Base-by-base conservation (phyloP, 495 filamentous ascomycete genomes). In the Echria macrotheca region DNA sequence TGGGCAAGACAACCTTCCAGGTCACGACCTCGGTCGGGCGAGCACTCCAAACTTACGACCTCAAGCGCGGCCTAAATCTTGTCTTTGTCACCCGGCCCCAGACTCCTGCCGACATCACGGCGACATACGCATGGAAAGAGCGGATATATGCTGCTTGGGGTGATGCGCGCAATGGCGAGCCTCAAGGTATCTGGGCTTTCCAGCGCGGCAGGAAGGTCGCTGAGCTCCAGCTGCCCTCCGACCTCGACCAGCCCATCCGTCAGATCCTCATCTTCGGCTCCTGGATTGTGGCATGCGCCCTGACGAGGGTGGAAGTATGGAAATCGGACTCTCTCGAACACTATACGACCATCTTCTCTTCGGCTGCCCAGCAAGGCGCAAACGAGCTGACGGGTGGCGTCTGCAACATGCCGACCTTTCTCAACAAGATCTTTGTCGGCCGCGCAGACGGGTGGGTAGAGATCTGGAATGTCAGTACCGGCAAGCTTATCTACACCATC, bases 381-480 rank as follows among this genome's bases (percentile, higher is more conserved):
- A 77, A 74, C 50, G 70, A 83, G 51, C 75, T 93, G 18, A 86
- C 84, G 0, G 84, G 86, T 6, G 75, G 81, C 25, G 74, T 95
- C 38, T 81, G 76, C 60, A 91, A 78, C 59, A 86, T 95, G 84
- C 88, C 90, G 11, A 96, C 91, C 1, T 97, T 85, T 66, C 69
- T 97, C 19, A 99, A 97, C 73, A 99, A 99, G 67, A 75, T 99
- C 23, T 87, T 97, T 46, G 84, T 86, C 26, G 93, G 89, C 4
- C 81, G 87, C 50, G 75, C 73, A 49, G 89, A 96, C 61, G 93
- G 94, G n/a, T 81, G 77, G 63, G 79, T 96, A 15, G 91, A 97
- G 60, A 91, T 99, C 44, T 97, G 94, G 94, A 99, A 99, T 61
- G 68, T 97, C 44, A 90, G 84, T 61, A 91, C 85, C 15, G 89